These are phyloP conservation scores for Sporobolomyces pararoseus DNA, from an alignment of 768 basidiomycete species.

Conservation along the genomic window DNA sequence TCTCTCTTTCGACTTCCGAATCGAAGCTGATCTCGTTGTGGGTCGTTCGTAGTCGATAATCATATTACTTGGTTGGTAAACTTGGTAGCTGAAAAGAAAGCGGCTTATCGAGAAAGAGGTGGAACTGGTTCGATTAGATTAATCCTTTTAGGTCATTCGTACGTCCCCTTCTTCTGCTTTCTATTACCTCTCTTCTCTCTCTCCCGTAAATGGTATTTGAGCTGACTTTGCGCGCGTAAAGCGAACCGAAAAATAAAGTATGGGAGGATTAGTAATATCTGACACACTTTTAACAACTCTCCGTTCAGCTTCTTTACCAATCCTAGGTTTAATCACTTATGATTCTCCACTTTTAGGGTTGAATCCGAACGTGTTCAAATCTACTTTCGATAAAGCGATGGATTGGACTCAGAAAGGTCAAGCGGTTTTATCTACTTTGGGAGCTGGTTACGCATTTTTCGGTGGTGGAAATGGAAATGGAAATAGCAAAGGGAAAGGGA, in stretches of 20 bases:
- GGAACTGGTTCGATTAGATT: constrained; percentile 23
- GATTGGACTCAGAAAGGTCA: constrained; percentile 28
- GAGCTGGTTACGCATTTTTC: constrained; percentile 29
- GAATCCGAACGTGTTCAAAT: constrained; percentile 37
- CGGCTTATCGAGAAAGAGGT: constrained; percentile 13
- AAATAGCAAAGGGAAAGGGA: neutral
- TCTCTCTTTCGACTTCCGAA: neutral
- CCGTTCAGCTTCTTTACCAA: constrained; percentile 13
- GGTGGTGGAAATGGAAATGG: constrained; percentile 5
- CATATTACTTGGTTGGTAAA: constrained; percentile 27
- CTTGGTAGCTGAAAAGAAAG: constrained; percentile 21
- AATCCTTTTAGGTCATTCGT: constrained; percentile 39
- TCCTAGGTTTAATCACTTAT: constrained; percentile 38
- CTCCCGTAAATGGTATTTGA: too few species aligned
- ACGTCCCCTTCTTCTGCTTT: neutral
- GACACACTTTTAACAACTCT: constrained; percentile 33
- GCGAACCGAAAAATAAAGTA: constrained; percentile 19
- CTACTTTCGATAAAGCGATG: constrained; percentile 36
- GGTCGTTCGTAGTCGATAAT: constrained; percentile 13
- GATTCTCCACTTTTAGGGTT: constrained; percentile 39
- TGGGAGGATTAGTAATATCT: constrained; percentile 42
- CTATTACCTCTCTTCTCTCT: neutral
- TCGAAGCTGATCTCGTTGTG: neutral
- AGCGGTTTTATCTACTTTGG: constrained; percentile 28
- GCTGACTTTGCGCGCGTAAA: too few species aligned